These are phyloP conservation scores for Tripterygium wilfordii DNA, from an alignment of 177 flowering plant genomes.

Conservation along the genomic window DNA sequence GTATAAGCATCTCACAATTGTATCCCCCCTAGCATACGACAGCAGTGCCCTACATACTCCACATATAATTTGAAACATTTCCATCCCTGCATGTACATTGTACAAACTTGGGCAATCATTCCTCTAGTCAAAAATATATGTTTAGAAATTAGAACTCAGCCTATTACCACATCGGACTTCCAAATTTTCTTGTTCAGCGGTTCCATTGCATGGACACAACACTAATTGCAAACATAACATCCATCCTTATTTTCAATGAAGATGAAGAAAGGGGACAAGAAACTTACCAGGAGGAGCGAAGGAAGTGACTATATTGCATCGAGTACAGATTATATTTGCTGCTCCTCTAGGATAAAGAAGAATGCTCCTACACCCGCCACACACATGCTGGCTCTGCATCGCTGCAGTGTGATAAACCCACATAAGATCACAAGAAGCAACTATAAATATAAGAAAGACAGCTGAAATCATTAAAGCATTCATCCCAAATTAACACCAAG, in stretches of 20 bases:
- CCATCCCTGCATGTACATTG: slow-evolving; percentile 65
- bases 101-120: no score
- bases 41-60: slow-evolving; percentile 86
- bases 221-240: no score
- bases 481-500: no score
- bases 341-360: slow-evolving; percentile 89
- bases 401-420: slow-evolving; percentile 30
- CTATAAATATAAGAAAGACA: no score
- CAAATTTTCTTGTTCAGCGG: no score
- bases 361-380: slow-evolving; percentile 70
- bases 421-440: no score
- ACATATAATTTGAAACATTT: slow-evolving; percentile 86
- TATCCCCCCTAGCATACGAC: slow-evolving; percentile 89
- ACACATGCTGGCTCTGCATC: slow-evolving; percentile 92
- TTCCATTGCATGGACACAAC: no score
- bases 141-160: no score
- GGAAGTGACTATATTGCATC: slow-evolving; percentile 63
- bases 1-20: slow-evolving; percentile 95
- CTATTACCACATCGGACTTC: no score
- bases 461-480: no score
- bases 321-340: slow-evolving; percentile 77
- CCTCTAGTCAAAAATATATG: no score
- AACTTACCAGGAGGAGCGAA: slow-evolving; percentile 69
- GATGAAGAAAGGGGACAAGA: background rate
- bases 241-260: no score